Evolutionary conservation across 345 rosid genomes (phyloP), one percentile per base, ranked within the genome.

Genomic region (Clausena lansium): DNA sequence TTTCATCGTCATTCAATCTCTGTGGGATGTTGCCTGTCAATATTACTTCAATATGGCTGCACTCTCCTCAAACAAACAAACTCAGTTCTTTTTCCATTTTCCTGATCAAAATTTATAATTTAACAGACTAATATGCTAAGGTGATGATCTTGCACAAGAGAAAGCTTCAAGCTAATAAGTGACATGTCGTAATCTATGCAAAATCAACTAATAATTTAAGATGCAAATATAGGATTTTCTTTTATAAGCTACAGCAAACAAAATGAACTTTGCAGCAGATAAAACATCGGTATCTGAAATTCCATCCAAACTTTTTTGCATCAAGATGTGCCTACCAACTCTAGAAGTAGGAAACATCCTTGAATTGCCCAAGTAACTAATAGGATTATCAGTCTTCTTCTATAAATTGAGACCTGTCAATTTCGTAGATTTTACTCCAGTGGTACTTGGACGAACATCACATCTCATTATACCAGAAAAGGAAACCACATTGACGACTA

Each of bases 81-180:
- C 22, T 36, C 52, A 15, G 35, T 14, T 35, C 62, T 19, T 17
- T 35, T 55, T 75, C 71, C 20, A 35, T 73, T 59, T 63, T 55
- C 52, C 73, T 30, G 25, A n/a, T 67, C 64, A 66, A 70, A 58
- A 64, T 28, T 68, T 39, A 27, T 57, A 58, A 75, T 22, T 71
- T 38, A 50, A 54, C 66, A 13, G 68, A 69, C 22, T 54, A 36
- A 45, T 25, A 55, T 7, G 62, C 38, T 50, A 30, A 70, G 62
- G 20, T 2, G 39, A 74, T 32, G 27, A 69, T 20, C 65, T 36
- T 35, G 5, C 64, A 35, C 33, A 50, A 47, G 35, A 30, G 8
- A 36, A 22, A 71, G 36, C 19, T 58, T 59, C 66, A 36, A 59
- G 62, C 76, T 15, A 24, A 20, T 45, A 67, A 62, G 2, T 7